Percentiles rank a stretch among this genome's conserved stretches.
Evolutionary conservation across 768 basidiomycete genomes (phyloP).

Genomic region (Auriscalpium orientale): DNA sequence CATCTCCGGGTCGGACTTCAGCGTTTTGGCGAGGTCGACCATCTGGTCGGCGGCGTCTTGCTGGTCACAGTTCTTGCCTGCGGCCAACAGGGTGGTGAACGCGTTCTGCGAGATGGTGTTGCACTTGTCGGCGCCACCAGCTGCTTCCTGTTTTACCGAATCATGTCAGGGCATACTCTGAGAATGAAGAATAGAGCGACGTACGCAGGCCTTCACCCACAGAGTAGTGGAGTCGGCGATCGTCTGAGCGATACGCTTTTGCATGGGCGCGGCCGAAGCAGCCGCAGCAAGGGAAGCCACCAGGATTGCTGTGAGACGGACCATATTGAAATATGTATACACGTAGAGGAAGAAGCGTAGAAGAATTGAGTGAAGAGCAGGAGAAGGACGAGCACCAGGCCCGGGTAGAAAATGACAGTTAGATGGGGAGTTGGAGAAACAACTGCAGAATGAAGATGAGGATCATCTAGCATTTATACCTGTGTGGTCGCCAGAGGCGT

Average conservation of each 20-base stretch:
- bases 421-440: not conserved
- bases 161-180: not conserved
- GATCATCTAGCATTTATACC: constrained; percentile 10
- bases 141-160: constrained; percentile 32
- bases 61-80: constrained; percentile 30
- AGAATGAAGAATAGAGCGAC: constrained; percentile 15
- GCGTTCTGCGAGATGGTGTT: constrained; percentile 48
- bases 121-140: constrained; percentile 50
- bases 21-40: constrained; percentile 39
- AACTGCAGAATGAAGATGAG: not conserved
- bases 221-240: constrained; percentile 39
- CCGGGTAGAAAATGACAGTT: not conserved
- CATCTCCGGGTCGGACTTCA: constrained; percentile 38
- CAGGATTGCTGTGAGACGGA: not conserved
- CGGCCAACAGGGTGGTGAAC: constrained; percentile 51
- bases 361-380: not conserved
- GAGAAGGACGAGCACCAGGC: constrained; percentile 4
- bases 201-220: constrained; percentile 48
- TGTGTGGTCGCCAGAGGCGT: too few relatives aligned
- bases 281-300: not conserved
- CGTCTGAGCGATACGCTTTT: constrained; percentile 42
- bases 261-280: constrained; percentile 21
- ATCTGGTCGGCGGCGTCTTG: constrained; percentile 43
- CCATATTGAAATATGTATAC: not conserved
- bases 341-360: not conserved